Evolutionary conservation across 176 grass and related monocot genomes (phyloP), one percentile per base, ranked within the genome.

Genomic region (Secale cereale): DNA sequence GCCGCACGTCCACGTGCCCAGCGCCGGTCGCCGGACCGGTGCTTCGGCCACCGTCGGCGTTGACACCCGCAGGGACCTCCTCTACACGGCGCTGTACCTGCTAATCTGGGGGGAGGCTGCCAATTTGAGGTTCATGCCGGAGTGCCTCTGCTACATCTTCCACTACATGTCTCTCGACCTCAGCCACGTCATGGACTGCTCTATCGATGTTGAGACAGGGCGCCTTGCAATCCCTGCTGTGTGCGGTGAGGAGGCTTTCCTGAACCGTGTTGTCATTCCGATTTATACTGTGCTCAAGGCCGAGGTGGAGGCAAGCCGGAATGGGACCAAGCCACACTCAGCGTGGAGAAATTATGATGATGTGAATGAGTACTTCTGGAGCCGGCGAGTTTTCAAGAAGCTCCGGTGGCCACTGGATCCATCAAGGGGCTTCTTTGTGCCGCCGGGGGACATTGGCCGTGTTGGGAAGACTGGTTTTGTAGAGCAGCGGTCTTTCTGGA

Each of bases 361-460:
- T 87, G 85, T 95, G 19, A 98, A 98, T 52, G 96, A 98, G 86
- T 98, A 98, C 86, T 98, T 98, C 79, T 98, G 96, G 96, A 92
- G 87, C 25, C 60, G 89, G 1, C 19, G 59, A 39, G 94, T 95
- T 57, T 95, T 98, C 64, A 85, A 81, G 63, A 77, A 81, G 14
- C 91, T 98, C 57, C 60, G 43, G 35, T 98, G 96, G 96, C 96
- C 96, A 25, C 87, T 91, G 31, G 89, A 91, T 74, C 5, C 63
- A 30, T 66, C 75, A 5, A 86, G 74, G 23, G 67, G 41, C 40
- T 98, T 98, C 72, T 98, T 98, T 60, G 82, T 69, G 28, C 8
- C 3, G 3, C 89, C 91, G 9, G 79, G 90, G 36, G 80, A 83
- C 59, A 0, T 33, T 35, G 78, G 78, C 67, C 83, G 91, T 31